A percentile compares a stretch with the other conserved stretches of the same genome.
phyloP scores from a whole-genome alignment of 306 rosid species.

The Luffa acutangula region DNA sequence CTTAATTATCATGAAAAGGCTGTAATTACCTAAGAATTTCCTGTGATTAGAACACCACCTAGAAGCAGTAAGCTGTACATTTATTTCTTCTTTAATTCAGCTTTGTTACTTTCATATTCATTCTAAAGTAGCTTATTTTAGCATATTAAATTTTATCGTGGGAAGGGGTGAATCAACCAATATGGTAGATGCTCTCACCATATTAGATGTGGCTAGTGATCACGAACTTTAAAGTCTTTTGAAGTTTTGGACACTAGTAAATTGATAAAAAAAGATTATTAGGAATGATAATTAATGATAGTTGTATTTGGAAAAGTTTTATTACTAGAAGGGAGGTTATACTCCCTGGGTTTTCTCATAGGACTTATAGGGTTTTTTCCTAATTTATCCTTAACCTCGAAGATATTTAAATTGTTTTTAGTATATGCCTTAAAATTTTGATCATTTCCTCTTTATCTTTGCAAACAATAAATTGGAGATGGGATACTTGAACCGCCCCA shows the following conservation, averaged over 20 bases:
- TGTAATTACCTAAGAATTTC: too few species aligned
- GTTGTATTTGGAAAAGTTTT: too few species aligned
- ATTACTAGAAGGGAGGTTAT: too few species aligned
- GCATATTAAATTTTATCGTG: neutral
- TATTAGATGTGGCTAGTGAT: neutral
- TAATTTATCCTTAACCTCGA: too few species aligned
- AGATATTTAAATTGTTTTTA: too few species aligned
- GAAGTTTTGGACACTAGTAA: neutral
- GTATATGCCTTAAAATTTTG: too few species aligned
- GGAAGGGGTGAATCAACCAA: neutral
- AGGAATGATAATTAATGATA: too few species aligned
- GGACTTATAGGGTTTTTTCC: neutral
- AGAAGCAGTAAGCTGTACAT: too few species aligned
- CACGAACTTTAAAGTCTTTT: neutral
- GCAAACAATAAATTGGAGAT: neutral
- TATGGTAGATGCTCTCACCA: neutral
- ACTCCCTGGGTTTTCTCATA: too few species aligned
- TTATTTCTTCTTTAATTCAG: neutral
- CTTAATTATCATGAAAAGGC: too few species aligned
- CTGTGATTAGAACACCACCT: too few species aligned
- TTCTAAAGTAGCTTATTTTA: neutral
- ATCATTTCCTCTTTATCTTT: neutral
- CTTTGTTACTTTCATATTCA: neutral
- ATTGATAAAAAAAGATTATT: neutral
- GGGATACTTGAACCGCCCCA: too few species aligned